phyloP scores from a whole-genome alignment of 495 filamentous ascomycete genomes.

The Neurospora hispaniola region DNA sequence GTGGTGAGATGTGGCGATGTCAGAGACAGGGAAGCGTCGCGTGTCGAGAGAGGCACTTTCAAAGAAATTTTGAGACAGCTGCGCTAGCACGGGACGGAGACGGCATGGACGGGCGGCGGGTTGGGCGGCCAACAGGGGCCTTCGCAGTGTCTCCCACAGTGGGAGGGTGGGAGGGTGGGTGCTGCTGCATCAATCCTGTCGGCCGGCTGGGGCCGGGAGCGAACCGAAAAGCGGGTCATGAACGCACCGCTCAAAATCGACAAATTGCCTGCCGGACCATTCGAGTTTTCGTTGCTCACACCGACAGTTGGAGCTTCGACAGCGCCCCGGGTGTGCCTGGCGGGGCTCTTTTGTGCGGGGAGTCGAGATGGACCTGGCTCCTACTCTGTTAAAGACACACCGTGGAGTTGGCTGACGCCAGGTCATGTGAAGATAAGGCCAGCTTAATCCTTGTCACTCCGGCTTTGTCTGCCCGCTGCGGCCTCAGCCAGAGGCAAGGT shows the following conservation, averaged over 20 bases:
- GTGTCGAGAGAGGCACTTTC: constrained; percentile 1
- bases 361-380: not conserved
- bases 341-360: not conserved
- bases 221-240: not conserved
- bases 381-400: not conserved
- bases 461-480: not conserved
- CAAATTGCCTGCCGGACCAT: not conserved
- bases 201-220: not conserved
- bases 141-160: not conserved
- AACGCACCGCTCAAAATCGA: not conserved
- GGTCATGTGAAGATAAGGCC: constrained; percentile 10
- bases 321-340: not conserved
- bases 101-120: not conserved
- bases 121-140: not conserved
- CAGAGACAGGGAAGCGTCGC: not conserved
- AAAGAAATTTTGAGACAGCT: constrained; percentile 9
- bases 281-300: not conserved
- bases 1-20: not conserved
- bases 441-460: not conserved
- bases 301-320: not conserved
- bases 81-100: not conserved
- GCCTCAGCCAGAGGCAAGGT: not conserved
- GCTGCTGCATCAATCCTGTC: not conserved
- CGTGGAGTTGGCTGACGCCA: not conserved
- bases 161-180: not conserved